phyloP scores from a whole-genome alignment of 1,139 yeast genomes.

The Saccharomycopsis hybrid region DNA sequence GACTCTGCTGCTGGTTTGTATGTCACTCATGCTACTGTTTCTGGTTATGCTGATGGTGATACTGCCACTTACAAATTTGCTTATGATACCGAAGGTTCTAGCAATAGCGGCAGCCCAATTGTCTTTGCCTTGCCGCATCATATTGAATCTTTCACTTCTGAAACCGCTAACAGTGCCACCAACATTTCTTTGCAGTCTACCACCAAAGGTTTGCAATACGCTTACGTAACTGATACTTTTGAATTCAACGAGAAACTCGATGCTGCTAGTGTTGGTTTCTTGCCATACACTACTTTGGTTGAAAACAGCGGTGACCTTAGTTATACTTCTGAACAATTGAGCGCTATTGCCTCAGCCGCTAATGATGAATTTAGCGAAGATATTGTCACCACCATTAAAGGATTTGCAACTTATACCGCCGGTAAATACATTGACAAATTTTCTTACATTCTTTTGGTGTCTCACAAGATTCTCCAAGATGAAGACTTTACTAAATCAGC shows the following conservation, averaged over 20 bases:
- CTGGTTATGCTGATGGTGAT: constrained; percentile 30
- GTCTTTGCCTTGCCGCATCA: constrained; percentile 67
- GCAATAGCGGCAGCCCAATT: constrained; percentile 41
- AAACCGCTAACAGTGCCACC: constrained; percentile 33
- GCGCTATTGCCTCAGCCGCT: constrained; percentile 43
- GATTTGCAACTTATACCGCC: constrained; percentile 47
- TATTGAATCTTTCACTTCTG: constrained; percentile 38
- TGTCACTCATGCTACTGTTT: constrained; percentile 32
- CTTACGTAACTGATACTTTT: constrained; percentile 42
- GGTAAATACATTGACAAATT: constrained; percentile 67
- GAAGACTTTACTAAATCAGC: constrained; percentile 40
- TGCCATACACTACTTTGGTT: constrained; percentile 42
- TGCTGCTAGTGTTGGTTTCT: constrained; percentile 38
- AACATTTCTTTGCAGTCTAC: constrained; percentile 45
- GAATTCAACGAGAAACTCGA: constrained; percentile 43
- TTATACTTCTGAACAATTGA: constrained; percentile 42
- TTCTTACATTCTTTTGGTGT: constrained; percentile 56
- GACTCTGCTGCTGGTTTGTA: constrained; percentile 52
- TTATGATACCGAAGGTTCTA: constrained; percentile 44
- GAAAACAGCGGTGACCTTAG: constrained; percentile 28
- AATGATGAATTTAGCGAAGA: constrained; percentile 49
- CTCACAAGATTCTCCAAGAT: constrained; percentile 48
- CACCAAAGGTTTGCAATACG: constrained; percentile 57
- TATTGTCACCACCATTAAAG: constrained; percentile 40
- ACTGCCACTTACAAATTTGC: constrained; percentile 42